Percentiles rank a stretch among this genome's conserved stretches.
Conservation (phyloP, 352 stramenopile genomes). For the Phytophthora cryptogea region DNA sequence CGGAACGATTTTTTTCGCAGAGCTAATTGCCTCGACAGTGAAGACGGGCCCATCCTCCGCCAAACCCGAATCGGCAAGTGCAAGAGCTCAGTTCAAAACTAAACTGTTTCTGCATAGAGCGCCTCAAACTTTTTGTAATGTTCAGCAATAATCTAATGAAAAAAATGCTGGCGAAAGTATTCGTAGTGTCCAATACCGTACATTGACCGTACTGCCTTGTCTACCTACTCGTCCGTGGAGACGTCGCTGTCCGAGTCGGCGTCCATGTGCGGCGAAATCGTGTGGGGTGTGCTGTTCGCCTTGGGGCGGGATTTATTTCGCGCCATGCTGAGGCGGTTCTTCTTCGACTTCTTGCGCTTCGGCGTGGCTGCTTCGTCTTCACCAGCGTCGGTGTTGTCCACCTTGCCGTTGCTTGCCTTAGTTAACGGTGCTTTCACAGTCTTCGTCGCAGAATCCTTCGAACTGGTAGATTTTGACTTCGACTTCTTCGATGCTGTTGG, state of each 20-base stretch:
- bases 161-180: neutral
- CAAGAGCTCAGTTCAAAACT: slow-evolving; percentile 2
- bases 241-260: slow-evolving; percentile 40
- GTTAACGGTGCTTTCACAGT: slow-evolving; percentile 11
- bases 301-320: slow-evolving; percentile 35
- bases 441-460: slow-evolving; percentile 18
- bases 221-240: slow-evolving; percentile 38
- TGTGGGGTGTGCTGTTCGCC: slow-evolving; percentile 25
- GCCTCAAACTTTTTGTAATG: too few relatives aligned
- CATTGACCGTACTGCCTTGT: slow-evolving; percentile 4
- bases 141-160: too few relatives aligned
- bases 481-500: slow-evolving; percentile 15
- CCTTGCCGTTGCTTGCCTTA: slow-evolving; percentile 22
- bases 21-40: neutral
- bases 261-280: slow-evolving; percentile 49
- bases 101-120: slow-evolving; percentile 2
- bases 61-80: slow-evolving; percentile 5
- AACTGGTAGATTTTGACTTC: slow-evolving; percentile 12
- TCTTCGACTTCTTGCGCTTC: slow-evolving; percentile 38
- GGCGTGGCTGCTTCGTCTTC: slow-evolving; percentile 5
- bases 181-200: slow-evolving; percentile 21
- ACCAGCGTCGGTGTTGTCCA: slow-evolving; percentile 9
- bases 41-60: neutral
- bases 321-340: slow-evolving; percentile 33
- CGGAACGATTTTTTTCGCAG: slow-evolving; percentile 6